Evolutionary conservation across 1,139 yeast species (phyloP).

Genomic region (Debaryomyces psychrophilus): DNA sequence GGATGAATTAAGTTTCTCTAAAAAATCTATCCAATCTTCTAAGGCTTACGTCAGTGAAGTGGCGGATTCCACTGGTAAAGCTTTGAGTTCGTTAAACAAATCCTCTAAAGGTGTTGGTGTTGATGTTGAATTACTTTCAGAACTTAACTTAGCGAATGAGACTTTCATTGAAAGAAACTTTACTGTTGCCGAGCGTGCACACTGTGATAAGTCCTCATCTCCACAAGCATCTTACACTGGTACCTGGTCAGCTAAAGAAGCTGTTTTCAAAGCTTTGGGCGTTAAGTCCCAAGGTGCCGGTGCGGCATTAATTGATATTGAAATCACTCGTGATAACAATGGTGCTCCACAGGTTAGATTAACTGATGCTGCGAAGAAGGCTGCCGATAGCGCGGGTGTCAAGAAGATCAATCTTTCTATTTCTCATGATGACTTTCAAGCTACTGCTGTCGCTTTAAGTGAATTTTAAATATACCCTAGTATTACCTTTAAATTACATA

Average conservation of each 20-base stretch:
- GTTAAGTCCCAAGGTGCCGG: slow-evolving; percentile 94
- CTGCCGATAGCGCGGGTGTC: slow-evolving; percentile 74
- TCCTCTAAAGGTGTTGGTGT: slow-evolving; percentile 85
- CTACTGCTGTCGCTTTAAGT: slow-evolving; percentile 95
- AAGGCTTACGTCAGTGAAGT: slow-evolving; percentile 38
- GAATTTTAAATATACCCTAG: slow-evolving; percentile 42
- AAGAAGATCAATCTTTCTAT: slow-evolving; percentile 80
- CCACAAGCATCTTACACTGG: slow-evolving; percentile 95
- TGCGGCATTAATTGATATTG: slow-evolving; percentile 89
- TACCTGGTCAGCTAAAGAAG: slow-evolving; percentile 99
- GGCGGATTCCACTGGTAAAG: slow-evolving; percentile 51
- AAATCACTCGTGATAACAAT: slow-evolving; percentile 70
- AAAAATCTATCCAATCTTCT: slow-evolving; percentile 42
- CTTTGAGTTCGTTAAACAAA: slow-evolving; percentile 51
- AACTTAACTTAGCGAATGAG: slow-evolving; percentile 80
- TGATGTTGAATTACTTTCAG: slow-evolving; percentile 86
- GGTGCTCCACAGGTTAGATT: slow-evolving; percentile 85
- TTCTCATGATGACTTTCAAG: slow-evolving; percentile 95
- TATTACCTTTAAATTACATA: background rate
- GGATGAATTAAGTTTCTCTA: slow-evolving; percentile 52
- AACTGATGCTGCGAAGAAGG: slow-evolving; percentile 72
- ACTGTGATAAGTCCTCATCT: slow-evolving; percentile 72
- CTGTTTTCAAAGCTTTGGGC: slow-evolving; percentile 94
- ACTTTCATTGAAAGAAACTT: slow-evolving; percentile 93
- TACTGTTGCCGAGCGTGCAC: slow-evolving; percentile 74